Conservation (phyloP, 2,329 filamentous ascomycete genomes). For the Dothideomycetes sp. region DNA sequence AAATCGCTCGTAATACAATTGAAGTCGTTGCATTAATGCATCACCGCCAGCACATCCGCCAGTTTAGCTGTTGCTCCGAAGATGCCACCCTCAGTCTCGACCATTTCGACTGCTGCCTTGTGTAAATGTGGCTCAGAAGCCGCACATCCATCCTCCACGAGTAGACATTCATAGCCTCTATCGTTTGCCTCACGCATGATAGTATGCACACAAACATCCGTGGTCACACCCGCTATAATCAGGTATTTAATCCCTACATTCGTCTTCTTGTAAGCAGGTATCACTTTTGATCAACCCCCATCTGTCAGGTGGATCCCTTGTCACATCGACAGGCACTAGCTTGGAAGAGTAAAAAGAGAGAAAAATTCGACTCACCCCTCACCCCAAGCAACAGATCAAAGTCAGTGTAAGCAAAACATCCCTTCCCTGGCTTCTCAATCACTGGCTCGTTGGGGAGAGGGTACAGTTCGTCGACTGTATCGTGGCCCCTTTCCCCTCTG, state of each 20-base stretch:
- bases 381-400: conserved; percentile 41
- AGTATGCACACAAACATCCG: conserved; percentile 44
- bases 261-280: too few relatives aligned
- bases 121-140: conserved; percentile 31
- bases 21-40: too few relatives aligned
- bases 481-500: conserved; percentile 47
- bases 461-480: conserved; percentile 43
- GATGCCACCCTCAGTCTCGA: conserved; percentile 30
- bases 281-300: too few relatives aligned
- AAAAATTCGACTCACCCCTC: too few relatives aligned
- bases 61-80: conserved; percentile 15
- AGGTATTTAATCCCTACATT: conserved; percentile 43
- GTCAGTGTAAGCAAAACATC: conserved; percentile 44
- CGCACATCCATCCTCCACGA: conserved; percentile 39
- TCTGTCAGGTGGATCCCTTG: too few relatives aligned
- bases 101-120: conserved; percentile 28
- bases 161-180: conserved; percentile 41
- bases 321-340: too few relatives aligned
- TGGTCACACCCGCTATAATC: conserved; percentile 43
- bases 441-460: conserved; percentile 37
- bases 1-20: too few relatives aligned
- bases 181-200: conserved; percentile 47
- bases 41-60: conserved; percentile 9
- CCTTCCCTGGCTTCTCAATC: conserved; percentile 44
- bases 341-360: too few relatives aligned